Evolutionary conservation across 768 basidiomycete species (phyloP).

Genomic region (Amanita pseudoporphyria): DNA sequence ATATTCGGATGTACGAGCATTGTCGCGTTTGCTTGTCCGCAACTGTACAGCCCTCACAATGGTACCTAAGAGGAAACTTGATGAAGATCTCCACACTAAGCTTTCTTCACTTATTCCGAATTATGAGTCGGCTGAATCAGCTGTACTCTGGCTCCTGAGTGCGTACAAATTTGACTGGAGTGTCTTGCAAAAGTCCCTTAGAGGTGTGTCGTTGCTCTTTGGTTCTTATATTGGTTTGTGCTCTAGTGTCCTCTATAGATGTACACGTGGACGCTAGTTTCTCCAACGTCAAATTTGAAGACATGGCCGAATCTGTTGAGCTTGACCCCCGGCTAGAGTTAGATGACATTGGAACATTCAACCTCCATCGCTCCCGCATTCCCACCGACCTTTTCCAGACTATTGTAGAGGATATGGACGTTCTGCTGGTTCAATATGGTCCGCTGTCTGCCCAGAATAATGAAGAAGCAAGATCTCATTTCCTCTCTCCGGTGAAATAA

Average conservation of each 20-base stretch:
- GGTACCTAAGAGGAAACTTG: neutral
- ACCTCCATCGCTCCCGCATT: too few relatives aligned
- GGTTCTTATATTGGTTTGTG: neutral
- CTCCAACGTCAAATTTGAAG: constrained; percentile 4
- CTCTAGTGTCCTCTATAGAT: neutral
- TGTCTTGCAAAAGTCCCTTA: constrained; percentile 9
- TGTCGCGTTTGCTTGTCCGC: too few relatives aligned
- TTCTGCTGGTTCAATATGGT: constrained; percentile 14
- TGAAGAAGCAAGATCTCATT: constrained; percentile 14
- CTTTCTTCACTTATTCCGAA: constrained; percentile 9
- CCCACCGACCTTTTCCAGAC: constrained; percentile 15
- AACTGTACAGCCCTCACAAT: neutral
- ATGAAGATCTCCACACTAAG: constrained; percentile 4
- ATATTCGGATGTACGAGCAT: too few relatives aligned
- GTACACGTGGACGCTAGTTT: neutral
- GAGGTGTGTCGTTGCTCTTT: constrained; percentile 6
- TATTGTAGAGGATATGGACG: constrained; percentile 16
- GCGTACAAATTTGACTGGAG: constrained; percentile 8
- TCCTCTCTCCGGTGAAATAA: constrained; percentile 14
- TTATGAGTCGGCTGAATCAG: constrained; percentile 9
- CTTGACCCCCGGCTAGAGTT: constrained; percentile 10
- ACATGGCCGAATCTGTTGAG: constrained; percentile 14
- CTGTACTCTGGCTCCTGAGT: constrained; percentile 9
- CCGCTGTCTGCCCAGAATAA: constrained; percentile 11
- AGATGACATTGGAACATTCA: constrained; percentile 12